These are phyloP conservation scores for Gossypium bickii DNA, from an alignment of 345 rosid genomes.

Conservation along the genomic window DNA sequence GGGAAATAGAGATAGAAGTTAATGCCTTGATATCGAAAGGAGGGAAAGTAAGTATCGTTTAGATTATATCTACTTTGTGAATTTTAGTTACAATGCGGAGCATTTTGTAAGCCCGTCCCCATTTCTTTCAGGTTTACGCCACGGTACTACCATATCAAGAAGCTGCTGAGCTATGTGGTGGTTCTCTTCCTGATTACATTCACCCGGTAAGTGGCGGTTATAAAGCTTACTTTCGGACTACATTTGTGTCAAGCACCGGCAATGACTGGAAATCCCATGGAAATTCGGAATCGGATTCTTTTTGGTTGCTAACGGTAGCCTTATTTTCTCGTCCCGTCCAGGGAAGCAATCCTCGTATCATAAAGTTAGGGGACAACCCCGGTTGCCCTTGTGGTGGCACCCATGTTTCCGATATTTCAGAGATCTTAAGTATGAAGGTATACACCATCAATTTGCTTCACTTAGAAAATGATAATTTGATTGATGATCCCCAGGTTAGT, in stretches of 20 bases:
- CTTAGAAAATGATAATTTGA: neutral
- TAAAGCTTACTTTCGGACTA: neutral
- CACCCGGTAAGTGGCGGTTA: constrained; percentile 38
- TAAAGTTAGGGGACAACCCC: constrained; percentile 56
- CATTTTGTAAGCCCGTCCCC: neutral
- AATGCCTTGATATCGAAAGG: constrained; percentile 60
- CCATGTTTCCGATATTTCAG: constrained; percentile 71
- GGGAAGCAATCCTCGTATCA: constrained; percentile 76
- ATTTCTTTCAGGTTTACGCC: constrained; percentile 44
- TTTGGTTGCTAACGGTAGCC: neutral
- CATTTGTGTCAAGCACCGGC: neutral
- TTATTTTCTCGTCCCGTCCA: constrained; percentile 27
- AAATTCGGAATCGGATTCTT: neutral
- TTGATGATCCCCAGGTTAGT: neutral
- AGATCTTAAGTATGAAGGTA: constrained; percentile 68
- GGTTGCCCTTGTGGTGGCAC: constrained; percentile 94
- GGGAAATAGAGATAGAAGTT: constrained; percentile 61
- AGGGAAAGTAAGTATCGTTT: constrained; percentile 43
- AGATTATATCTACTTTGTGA: constrained; percentile 5
- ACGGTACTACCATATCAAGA: constrained; percentile 57
- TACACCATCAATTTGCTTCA: neutral
- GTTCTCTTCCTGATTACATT: constrained; percentile 80
- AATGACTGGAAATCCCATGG: neutral
- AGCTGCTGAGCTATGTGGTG: constrained; percentile 69
- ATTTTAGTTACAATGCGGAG: neutral